These are phyloP conservation scores for Rosa lucieae DNA, from an alignment of 306 rosid genomes.

Conservation along the genomic window DNA sequence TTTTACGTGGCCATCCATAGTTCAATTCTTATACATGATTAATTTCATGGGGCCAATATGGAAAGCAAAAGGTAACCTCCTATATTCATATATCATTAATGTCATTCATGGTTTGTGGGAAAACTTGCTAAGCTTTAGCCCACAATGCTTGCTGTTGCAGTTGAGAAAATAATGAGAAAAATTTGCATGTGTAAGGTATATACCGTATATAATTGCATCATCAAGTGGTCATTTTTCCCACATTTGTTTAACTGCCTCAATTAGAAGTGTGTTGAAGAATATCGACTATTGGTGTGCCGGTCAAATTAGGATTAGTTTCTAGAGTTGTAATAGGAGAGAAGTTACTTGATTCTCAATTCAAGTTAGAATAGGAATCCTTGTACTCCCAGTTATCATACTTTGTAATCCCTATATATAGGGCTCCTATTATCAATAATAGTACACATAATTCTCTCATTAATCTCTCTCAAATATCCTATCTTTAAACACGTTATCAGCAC, in stretches of 20 bases:
- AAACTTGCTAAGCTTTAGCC: constrained; percentile 11
- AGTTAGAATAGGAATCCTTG: too few species aligned
- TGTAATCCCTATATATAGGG: too few species aligned
- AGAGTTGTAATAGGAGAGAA: too few species aligned
- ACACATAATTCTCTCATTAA: too few species aligned
- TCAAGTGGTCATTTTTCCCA: neutral
- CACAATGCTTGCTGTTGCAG: constrained; percentile 12
- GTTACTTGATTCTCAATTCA: too few species aligned
- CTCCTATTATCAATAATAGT: too few species aligned
- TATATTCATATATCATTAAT: constrained; percentile 14
- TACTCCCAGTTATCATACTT: too few species aligned
- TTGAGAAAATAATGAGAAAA: constrained; percentile 27
- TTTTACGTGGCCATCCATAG: neutral
- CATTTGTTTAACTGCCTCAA: neutral
- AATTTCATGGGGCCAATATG: constrained; percentile 13
- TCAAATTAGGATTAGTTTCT: too few species aligned
- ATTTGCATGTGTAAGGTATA: constrained; percentile 22
- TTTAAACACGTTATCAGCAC: too few species aligned
- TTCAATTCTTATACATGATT: neutral
- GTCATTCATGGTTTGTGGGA: constrained; percentile 17
- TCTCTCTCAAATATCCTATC: too few species aligned
- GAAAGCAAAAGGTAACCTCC: constrained; percentile 29
- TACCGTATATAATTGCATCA: constrained; percentile 7
- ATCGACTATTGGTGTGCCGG: too few species aligned
- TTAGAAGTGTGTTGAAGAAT: neutral